A percentile compares a stretch with the other conserved stretches of the same genome.
Evolutionary conservation across 2,329 filamentous ascomycete genomes (phyloP).

Genomic region (Elsinoe fawcettii): DNA sequence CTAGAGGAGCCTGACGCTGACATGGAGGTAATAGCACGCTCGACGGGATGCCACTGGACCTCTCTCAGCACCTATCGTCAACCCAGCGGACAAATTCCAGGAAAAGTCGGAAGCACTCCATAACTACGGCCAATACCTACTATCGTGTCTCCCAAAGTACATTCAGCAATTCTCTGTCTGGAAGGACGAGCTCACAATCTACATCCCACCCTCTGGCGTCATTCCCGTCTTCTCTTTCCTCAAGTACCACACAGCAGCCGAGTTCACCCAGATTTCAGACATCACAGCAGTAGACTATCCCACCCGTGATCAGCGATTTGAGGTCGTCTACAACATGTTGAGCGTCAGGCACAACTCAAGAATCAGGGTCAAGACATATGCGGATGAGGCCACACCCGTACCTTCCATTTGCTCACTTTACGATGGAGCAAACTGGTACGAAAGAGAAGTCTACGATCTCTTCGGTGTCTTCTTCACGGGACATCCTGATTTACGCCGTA

Average conservation of each 20-base stretch:
- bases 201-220: slow-evolving; percentile 74
- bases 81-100: slow-evolving; percentile 87
- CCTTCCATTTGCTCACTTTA: slow-evolving; percentile 80
- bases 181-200: slow-evolving; percentile 86
- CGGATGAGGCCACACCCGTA: slow-evolving; percentile 88
- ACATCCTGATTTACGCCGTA: slow-evolving; percentile 90
- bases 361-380: slow-evolving; percentile 97
- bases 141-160: slow-evolving; percentile 95
- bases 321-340: slow-evolving; percentile 95
- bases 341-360: slow-evolving; percentile 93
- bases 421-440: slow-evolving; percentile 97
- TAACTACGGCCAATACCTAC: slow-evolving; percentile 91
- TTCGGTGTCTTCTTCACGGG: slow-evolving; percentile 95
- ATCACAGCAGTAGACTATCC: slow-evolving; percentile 95
- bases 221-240: slow-evolving; percentile 90
- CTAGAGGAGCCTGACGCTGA: slow-evolving; percentile 8
- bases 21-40: slow-evolving; percentile 29
- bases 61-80: slow-evolving; percentile 72
- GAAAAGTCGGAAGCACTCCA: slow-evolving; percentile 82
- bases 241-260: slow-evolving; percentile 94
- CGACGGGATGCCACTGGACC: slow-evolving; percentile 39
- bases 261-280: slow-evolving; percentile 88
- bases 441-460: slow-evolving; percentile 94
- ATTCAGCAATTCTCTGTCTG: slow-evolving; percentile 98
- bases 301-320: slow-evolving; percentile 89